Percentiles rank a stretch among this genome's conserved stretches.
Conservation (phyloP, 805 yeast genomes). For the Myxozyma monticola region DNA sequence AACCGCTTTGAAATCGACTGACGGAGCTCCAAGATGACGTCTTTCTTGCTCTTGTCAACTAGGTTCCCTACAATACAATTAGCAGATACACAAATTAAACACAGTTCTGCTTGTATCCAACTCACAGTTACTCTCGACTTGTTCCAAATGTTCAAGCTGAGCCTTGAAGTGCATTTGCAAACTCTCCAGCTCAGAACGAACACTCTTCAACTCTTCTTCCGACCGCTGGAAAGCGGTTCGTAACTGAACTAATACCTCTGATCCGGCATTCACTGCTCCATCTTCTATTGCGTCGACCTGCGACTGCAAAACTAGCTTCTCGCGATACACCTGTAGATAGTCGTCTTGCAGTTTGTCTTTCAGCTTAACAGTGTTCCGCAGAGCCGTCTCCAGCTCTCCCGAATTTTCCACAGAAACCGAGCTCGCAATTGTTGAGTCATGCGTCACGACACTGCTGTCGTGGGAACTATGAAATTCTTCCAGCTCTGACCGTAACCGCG, state of each 20-base stretch:
- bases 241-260: neutral
- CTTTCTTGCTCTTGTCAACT: slow-evolving; percentile 20
- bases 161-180: neutral
- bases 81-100: too few relatives aligned
- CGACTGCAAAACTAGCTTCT: slow-evolving; percentile 15
- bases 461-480: neutral
- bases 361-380: slow-evolving; percentile 5
- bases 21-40: slow-evolving; percentile 6
- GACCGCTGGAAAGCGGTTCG: neutral
- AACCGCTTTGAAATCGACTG: slow-evolving; percentile 8
- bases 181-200: neutral
- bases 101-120: too few relatives aligned
- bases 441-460: neutral
- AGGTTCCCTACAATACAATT: slow-evolving; percentile 4
- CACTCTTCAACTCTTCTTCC: neutral
- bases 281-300: slow-evolving; percentile 16
- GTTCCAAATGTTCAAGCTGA: neutral
- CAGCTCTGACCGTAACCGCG: neutral
- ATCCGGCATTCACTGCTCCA: neutral
- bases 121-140: too few relatives aligned
- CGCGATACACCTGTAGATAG: slow-evolving; percentile 14
- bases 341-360: slow-evolving; percentile 19
- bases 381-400: slow-evolving; percentile 7
- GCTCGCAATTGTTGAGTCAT: neutral
- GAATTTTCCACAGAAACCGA: neutral